Evolutionary conservation across 495 filamentous ascomycete genomes (phyloP).

Genomic region (Podospora fimiseda): DNA sequence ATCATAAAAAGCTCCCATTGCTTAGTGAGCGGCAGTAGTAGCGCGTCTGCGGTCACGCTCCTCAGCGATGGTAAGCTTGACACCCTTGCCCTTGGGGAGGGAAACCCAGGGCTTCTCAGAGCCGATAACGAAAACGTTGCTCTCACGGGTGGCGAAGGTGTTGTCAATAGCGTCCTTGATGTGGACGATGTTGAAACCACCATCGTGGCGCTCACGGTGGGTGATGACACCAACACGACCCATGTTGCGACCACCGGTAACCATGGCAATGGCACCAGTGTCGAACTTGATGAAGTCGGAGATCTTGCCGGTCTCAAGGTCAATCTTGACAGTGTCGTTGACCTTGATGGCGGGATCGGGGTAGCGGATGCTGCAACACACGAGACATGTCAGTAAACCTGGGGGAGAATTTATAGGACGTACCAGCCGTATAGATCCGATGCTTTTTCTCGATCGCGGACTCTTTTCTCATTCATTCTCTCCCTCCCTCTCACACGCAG

Average conservation of each 20-base stretch:
- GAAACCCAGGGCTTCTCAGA: constrained; percentile 97
- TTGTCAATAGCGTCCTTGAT: constrained; percentile 99
- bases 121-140: constrained; percentile 97
- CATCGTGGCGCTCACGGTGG: constrained; percentile 98
- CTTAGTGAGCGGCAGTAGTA: constrained; percentile 51
- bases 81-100: constrained; percentile 98
- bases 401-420: constrained; percentile 24
- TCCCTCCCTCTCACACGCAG: not conserved
- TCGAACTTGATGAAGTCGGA: constrained; percentile 93
- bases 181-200: constrained; percentile 99
- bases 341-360: constrained; percentile 96
- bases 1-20: too few species aligned
- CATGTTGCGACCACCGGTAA: constrained; percentile 98
- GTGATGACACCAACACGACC: constrained; percentile 99
- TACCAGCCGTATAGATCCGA: constrained; percentile 41
- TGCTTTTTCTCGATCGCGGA: constrained; percentile 17
- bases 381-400: constrained; percentile 37
- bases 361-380: constrained; percentile 98
- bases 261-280: constrained; percentile 95
- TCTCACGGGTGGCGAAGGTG: constrained; percentile 96
- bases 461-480: constrained; percentile 1
- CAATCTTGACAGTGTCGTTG: constrained; percentile 99
- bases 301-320: constrained; percentile 95
- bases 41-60: constrained; percentile 95
- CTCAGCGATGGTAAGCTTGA: constrained; percentile 98